A percentile compares a stretch with the other conserved stretches of the same genome.
phyloP scores from a whole-genome alignment of 768 basidiomycete species.

The Rhodotorula diobovata region DNA sequence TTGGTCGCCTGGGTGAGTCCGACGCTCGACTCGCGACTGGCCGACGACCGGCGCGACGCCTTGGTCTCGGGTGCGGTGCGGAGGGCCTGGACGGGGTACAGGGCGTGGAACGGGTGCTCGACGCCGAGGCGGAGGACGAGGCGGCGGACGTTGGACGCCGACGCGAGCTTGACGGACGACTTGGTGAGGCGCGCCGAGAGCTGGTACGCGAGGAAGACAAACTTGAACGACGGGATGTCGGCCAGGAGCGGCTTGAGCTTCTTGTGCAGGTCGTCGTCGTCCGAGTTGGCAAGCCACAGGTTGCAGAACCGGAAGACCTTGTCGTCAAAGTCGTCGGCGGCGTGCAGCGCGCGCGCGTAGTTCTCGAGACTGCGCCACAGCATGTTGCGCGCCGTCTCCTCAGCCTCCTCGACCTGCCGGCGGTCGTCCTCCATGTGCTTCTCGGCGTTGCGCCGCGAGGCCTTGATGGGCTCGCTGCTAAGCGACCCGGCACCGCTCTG shows the following conservation, averaged over 20 bases:
- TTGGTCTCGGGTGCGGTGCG: conserved; percentile 33
- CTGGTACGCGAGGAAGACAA: conserved; percentile 87
- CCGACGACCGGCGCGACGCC: conserved; percentile 24
- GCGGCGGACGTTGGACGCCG: conserved; percentile 61
- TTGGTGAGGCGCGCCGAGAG: conserved; percentile 79
- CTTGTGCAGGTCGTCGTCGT: conserved; percentile 53
- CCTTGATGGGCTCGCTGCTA: conserved; percentile 44
- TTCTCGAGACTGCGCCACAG: conserved; percentile 72
- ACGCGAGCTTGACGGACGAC: conserved; percentile 44
- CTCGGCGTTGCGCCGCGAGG: conserved; percentile 52
- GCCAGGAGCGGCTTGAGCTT: conserved; percentile 47
- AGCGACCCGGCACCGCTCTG: conserved; percentile 23
- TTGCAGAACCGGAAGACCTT: conserved; percentile 79
- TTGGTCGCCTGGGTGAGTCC: not conserved
- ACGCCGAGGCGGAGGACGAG: conserved; percentile 66
- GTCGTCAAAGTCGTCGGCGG: conserved; percentile 69
- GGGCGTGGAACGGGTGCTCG: conserved; percentile 89
- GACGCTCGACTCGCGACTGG: conserved; percentile 3
- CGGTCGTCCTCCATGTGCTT: conserved; percentile 58
- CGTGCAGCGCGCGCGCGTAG: conserved; percentile 71
- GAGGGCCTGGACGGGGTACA: conserved; percentile 83
- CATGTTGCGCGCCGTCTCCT: conserved; percentile 57
- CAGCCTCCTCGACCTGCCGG: conserved; percentile 51
- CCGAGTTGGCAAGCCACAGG: conserved; percentile 83
- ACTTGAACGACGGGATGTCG: conserved; percentile 76